phyloP scores from a whole-genome alignment of 345 rosid genomes.

The Ricinus communis region DNA sequence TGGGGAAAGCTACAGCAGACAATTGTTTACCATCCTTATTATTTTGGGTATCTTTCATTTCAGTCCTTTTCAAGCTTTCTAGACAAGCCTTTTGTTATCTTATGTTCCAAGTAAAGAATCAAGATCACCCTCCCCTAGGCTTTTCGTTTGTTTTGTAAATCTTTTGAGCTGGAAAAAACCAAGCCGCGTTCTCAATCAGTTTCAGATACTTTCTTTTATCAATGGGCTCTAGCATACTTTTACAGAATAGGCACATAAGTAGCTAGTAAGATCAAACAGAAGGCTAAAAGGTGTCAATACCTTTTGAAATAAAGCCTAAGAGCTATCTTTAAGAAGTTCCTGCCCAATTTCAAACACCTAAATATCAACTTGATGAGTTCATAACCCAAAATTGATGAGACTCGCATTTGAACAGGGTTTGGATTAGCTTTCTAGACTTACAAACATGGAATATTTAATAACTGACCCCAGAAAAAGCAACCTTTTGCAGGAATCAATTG shows the following conservation, averaged over 20 bases:
- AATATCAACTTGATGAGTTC: not conserved
- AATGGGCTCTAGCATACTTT: not conserved
- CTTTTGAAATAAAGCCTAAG: not conserved
- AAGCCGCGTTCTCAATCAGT: not conserved
- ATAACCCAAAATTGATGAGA: too few relatives aligned
- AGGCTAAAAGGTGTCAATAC: not conserved
- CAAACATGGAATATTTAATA: not conserved
- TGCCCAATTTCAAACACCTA: not conserved
- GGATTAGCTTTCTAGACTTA: not conserved
- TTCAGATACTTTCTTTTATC: slow-evolving; percentile 1
- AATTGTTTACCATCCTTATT: not conserved
- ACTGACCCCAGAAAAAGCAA: not conserved
- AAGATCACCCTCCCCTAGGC: not conserved
- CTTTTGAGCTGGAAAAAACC: slow-evolving; percentile 15
- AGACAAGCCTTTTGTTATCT: not conserved
- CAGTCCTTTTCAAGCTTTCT: not conserved
- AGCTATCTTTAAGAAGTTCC: not conserved
- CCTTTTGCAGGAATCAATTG: not conserved
- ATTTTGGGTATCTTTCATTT: not conserved
- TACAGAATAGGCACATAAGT: not conserved
- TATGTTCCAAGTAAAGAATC: slow-evolving; percentile 22
- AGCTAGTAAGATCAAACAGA: not conserved
- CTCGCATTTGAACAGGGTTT: not conserved
- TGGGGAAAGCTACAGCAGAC: not conserved
- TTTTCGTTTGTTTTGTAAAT: not conserved